phyloP scores from a whole-genome alignment of 176 grass and related monocot species.

The Bonia amplexicaulis region DNA sequence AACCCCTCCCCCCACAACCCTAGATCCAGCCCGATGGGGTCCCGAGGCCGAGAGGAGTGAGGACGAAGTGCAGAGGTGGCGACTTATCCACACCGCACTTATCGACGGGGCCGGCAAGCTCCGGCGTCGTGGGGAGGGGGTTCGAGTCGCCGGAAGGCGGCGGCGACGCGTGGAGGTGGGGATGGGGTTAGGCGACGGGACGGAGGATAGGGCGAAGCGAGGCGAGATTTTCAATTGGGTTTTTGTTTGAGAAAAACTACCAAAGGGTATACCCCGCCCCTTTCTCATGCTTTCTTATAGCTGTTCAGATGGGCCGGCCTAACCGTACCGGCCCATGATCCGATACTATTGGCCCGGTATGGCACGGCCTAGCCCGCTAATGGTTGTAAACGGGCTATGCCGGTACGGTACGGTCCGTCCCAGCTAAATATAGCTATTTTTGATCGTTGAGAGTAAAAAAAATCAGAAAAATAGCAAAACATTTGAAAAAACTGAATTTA shows the following conservation, averaged over 20 bases:
- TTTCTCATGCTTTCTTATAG: no score
- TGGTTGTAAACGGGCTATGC: no score
- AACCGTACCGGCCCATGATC: no score
- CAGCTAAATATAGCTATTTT: no score
- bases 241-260: slow-evolving; percentile 6
- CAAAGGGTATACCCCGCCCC: no score
- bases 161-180: slow-evolving; percentile 28
- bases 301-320: no score
- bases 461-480: no score
- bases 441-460: no score
- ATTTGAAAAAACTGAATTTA: no score
- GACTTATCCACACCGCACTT: slow-evolving; percentile 13
- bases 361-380: no score
- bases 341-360: no score
- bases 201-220: slow-evolving; percentile 2
- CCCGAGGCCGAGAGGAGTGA: not conserved
- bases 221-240: slow-evolving; percentile 34
- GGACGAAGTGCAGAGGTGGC: not conserved
- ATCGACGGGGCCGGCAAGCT: not conserved
- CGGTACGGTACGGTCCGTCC: no score
- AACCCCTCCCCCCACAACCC: slow-evolving; percentile 37
- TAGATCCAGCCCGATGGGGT: slow-evolving; percentile 50
- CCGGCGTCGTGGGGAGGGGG: not conserved
- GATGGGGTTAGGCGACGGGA: not conserved
- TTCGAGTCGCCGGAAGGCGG: slow-evolving; percentile 30